Percentiles rank a stretch among this genome's conserved stretches.
phyloP scores from a whole-genome alignment of 2,329 filamentous ascomycete genomes.

The Pseudonectria buxi region DNA sequence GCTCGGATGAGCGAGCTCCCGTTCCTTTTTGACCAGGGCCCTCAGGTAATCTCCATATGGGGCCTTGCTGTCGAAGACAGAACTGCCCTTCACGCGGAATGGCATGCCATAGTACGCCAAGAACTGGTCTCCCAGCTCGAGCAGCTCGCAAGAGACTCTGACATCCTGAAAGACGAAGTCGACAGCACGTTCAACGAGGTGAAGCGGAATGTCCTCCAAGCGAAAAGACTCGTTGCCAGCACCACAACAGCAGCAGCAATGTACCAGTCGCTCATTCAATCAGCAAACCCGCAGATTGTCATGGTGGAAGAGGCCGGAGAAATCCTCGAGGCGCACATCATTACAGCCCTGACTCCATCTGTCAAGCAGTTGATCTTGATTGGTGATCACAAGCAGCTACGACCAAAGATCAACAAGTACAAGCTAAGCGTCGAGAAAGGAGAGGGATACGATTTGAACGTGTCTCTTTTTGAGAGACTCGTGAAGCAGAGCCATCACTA shows the following conservation, averaged over 20 bases:
- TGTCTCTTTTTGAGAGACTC: conserved; percentile 63
- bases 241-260: conserved; percentile 67
- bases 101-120: conserved; percentile 38
- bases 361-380: conserved; percentile 63
- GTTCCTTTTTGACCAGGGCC: conserved; percentile 10
- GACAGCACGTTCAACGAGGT: conserved; percentile 37
- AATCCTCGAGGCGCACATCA: conserved; percentile 58
- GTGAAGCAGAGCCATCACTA: conserved; percentile 49
- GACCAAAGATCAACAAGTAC: conserved; percentile 60
- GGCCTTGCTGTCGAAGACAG: conserved; percentile 34
- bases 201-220: conserved; percentile 37
- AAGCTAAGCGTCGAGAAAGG: conserved; percentile 55
- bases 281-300: conserved; percentile 50
- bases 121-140: conserved; percentile 42
- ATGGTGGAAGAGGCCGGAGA: conserved; percentile 69
- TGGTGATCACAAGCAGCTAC: conserved; percentile 66
- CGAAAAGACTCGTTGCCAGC: conserved; percentile 58
- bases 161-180: conserved; percentile 34
- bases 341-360: conserved; percentile 49
- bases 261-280: conserved; percentile 46
- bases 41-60: conserved; percentile 42
- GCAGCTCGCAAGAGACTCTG: conserved; percentile 32
- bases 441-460: conserved; percentile 59
- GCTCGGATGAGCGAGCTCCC: neutral
- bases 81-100: conserved; percentile 28